A percentile compares a stretch with the other conserved stretches of the same genome.
These are phyloP conservation scores for Fusarium napiforme DNA, from an alignment of 2,329 filamentous ascomycete species.

Conservation along the genomic window DNA sequence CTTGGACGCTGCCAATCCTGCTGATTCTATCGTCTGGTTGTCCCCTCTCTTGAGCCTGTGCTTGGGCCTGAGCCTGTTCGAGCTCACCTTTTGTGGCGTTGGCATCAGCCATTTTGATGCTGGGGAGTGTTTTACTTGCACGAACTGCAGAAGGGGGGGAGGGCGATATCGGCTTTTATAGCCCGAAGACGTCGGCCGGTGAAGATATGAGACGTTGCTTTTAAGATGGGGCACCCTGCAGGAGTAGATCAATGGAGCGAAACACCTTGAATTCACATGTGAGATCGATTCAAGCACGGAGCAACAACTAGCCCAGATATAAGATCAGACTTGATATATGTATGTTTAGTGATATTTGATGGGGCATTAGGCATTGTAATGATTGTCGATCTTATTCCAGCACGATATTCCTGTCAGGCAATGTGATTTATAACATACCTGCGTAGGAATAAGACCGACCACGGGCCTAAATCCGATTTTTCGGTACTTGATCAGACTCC, in stretches of 20 bases:
- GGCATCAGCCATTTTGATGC: background rate
- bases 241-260: background rate
- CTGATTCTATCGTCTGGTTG: slow-evolving; percentile 1
- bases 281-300: background rate
- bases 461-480: background rate
- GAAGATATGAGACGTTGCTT: background rate
- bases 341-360: background rate
- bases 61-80: background rate
- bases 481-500: slow-evolving; percentile 16
- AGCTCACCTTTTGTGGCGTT: background rate
- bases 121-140: background rate
- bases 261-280: background rate
- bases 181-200: background rate
- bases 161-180: background rate
- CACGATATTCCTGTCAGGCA: background rate
- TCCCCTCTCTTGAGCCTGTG: slow-evolving; percentile 3
- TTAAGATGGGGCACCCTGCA: background rate
- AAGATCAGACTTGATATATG: background rate
- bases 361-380: background rate
- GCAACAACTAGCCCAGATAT: background rate
- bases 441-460: background rate
- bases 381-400: background rate
- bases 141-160: background rate
- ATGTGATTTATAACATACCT: background rate
- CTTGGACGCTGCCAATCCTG: background rate